These are phyloP conservation scores for Eucalyptus leucophloia DNA, from an alignment of 345 rosid species.

Conservation along the genomic window DNA sequence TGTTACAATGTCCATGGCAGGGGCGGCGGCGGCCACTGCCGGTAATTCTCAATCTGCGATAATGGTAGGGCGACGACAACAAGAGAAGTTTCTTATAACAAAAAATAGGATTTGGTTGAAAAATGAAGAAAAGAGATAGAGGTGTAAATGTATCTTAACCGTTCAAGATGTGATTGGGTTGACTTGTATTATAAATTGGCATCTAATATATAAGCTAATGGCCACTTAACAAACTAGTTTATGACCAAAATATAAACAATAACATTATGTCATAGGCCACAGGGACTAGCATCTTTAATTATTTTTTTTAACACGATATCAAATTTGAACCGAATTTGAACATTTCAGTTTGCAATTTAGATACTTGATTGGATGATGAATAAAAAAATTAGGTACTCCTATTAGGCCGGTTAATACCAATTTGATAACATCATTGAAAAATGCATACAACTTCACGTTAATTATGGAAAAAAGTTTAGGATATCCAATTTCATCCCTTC, in stretches of 20 bases:
- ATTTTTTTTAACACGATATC: rapidly evolving
- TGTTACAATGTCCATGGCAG: background rate
- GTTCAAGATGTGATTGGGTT: rapidly evolving
- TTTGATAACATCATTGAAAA: background rate
- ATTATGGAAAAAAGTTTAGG: background rate
- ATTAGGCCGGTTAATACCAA: too few relatives aligned
- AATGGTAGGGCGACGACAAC: rapidly evolving
- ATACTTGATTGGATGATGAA: background rate
- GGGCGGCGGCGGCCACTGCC: too few relatives aligned
- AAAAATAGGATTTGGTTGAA: background rate
- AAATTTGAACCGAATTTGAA: background rate
- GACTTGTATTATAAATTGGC: background rate
- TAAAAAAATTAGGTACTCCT: background rate
- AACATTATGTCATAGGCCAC: background rate
- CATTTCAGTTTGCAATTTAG: background rate
- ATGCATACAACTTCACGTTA: too few relatives aligned
- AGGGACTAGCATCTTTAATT: background rate
- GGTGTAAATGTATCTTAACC: background rate
- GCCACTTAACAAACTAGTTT: background rate
- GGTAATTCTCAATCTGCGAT: too few relatives aligned
- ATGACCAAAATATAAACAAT: too few relatives aligned
- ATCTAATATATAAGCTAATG: background rate
- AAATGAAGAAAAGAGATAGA: background rate
- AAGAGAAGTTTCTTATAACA: background rate
- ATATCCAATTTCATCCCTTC: background rate